phyloP scores from a whole-genome alignment of 1,284 basidiomycete species.

The Amylostereum chailletii region DNA sequence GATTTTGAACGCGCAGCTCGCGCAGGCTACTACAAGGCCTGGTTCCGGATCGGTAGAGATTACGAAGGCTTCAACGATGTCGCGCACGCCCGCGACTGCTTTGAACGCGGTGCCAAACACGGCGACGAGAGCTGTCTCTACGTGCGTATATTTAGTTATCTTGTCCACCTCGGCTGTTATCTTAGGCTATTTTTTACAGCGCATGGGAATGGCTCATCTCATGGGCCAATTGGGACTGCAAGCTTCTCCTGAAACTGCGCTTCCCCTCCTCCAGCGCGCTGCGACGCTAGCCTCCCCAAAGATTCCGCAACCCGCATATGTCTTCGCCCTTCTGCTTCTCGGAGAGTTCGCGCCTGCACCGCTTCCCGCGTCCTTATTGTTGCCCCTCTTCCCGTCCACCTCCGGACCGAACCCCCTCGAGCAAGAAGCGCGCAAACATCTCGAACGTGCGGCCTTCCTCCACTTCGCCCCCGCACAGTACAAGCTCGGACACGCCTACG shows the following conservation, averaged over 20 bases:
- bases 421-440: constrained; percentile 43
- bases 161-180: constrained; percentile 4
- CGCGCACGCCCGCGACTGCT: constrained; percentile 69
- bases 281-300: constrained; percentile 70
- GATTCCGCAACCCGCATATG: constrained; percentile 82
- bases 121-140: constrained; percentile 74
- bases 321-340: constrained; percentile 77
- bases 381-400: constrained; percentile 30
- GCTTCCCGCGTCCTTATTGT: constrained; percentile 44
- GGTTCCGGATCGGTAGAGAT: constrained; percentile 87
- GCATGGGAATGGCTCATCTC: constrained; percentile 86
- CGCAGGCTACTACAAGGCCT: constrained; percentile 63
- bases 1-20: constrained; percentile 81
- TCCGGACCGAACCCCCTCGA: constrained; percentile 23
- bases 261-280: constrained; percentile 71
- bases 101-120: constrained; percentile 67
- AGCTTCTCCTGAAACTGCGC: constrained; percentile 44
- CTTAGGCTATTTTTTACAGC: constrained; percentile 30
- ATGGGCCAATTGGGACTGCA: constrained; percentile 77
- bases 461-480: constrained; percentile 87
- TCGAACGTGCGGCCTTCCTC: constrained; percentile 82
- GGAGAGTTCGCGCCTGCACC: constrained; percentile 64
- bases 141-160: constrained; percentile 35
- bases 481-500: constrained; percentile 88
- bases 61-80: constrained; percentile 84